Evolutionary conservation across 768 basidiomycete genomes (phyloP), one percentile per base, ranked within the genome.

Genomic region (Kwoniella newhampshirensis): DNA sequence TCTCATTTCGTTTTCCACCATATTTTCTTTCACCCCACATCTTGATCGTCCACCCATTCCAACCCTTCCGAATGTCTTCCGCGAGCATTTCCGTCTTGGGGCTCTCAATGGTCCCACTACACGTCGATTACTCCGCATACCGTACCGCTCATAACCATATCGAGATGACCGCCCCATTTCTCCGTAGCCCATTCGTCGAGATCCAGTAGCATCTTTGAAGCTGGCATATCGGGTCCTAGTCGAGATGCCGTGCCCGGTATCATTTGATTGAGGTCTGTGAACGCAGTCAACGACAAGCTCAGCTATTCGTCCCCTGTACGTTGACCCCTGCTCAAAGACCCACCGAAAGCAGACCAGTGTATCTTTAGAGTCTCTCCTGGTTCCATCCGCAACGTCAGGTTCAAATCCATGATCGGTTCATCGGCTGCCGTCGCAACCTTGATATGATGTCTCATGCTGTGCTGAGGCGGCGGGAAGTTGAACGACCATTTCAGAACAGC

Each of bases 351-450:
- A 11, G 88, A 81, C 69, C 86, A 96, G 73, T 91, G 85, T 36
- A 96, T 78, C 44, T 74, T 70, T 39, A 91, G 75, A 28, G 73
- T 50, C 3, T 63, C 68, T 7, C 66, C 57, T 6, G 37, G 49
- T 13, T 69, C 62, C 43, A 60, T 63, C 9, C 45, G 48, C 15
- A 68, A 47, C 13, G 59, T 64, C 47, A 74, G 46, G 3, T 86
- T 82, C 59, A 97, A 79, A 61, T 89, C 82, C 39, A 96, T 77
- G 0, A 81, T 78, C 83, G 89, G 93, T 0, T 81, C 79, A 54
- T 89, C 83, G 9, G 89, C 90, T 75, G 88, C 90, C 2, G 91
- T 91, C 0, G 84, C 90, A 73, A 93, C 90, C 71, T 91, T 96
- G 77, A 97, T 83, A 66, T 91, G 89, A 69, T 98, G 94, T 7